Conservation (phyloP, 805 yeast genomes). For the Zygosaccharomyces bailii region DNA sequence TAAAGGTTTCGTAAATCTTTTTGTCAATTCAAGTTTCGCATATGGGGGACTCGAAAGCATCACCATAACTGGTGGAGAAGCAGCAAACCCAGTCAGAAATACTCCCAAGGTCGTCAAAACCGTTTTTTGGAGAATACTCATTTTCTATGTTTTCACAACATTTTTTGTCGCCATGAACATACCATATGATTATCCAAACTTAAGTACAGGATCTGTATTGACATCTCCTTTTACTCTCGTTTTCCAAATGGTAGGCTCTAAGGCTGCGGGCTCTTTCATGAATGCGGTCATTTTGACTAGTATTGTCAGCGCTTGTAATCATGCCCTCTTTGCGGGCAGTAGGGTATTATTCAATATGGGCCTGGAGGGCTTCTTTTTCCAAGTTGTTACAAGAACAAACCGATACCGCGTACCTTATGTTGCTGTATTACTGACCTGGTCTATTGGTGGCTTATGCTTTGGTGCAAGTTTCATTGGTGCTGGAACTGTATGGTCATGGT, state of each 20-base stretch:
- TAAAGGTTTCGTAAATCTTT: constrained; percentile 48
- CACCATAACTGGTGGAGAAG: constrained; percentile 54
- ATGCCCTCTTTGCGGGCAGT: constrained; percentile 50
- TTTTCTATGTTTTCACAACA: constrained; percentile 53
- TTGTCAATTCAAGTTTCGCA: constrained; percentile 47
- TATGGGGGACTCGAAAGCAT: constrained; percentile 50
- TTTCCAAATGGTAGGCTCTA: constrained; percentile 50
- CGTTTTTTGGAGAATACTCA: constrained; percentile 54
- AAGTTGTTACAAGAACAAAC: constrained; percentile 39
- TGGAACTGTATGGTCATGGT: constrained; percentile 51
- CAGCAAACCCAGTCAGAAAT: constrained; percentile 52
- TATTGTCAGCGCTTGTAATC: constrained; percentile 53
- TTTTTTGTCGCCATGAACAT: constrained; percentile 59
- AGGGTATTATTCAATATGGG: constrained; percentile 50
- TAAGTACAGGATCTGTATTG: constrained; percentile 26
- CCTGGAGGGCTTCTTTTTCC: constrained; percentile 40
- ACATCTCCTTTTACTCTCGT: constrained; percentile 48
- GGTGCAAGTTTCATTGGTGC: constrained; percentile 56
- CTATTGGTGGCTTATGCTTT: constrained; percentile 55
- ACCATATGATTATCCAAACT: constrained; percentile 49
- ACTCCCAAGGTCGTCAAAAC: constrained; percentile 59
- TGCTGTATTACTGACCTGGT: constrained; percentile 49
- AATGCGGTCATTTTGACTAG: constrained; percentile 57
- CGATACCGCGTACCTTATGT: constrained; percentile 48
- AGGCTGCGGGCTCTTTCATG: constrained; percentile 47